Conservation (phyloP, 352 stramenopile species). For the Pythium scleroteichum region DNA sequence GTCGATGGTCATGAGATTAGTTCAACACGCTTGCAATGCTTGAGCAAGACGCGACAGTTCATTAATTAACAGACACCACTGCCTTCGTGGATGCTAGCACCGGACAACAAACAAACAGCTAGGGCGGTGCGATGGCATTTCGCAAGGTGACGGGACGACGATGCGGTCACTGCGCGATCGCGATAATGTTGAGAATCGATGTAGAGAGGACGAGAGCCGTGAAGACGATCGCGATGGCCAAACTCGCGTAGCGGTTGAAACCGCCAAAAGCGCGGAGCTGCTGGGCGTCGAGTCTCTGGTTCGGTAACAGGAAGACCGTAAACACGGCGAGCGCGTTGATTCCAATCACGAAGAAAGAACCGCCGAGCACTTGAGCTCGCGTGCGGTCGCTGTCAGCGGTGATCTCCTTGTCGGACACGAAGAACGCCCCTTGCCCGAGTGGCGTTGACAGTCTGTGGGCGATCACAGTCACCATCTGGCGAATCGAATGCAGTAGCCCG, state of each 20-base stretch:
- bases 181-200: slow-evolving; percentile 25
- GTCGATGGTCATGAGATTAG: no score
- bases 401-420: slow-evolving; percentile 9
- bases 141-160: slow-evolving; percentile 8
- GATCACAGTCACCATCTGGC: slow-evolving; percentile 36
- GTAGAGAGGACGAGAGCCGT: slow-evolving; percentile 40
- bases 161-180: slow-evolving; percentile 12
- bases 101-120: no score
- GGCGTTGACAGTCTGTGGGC: slow-evolving; percentile 31
- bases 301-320: slow-evolving; percentile 16
- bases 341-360: slow-evolving; percentile 11
- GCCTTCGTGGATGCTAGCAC: no score
- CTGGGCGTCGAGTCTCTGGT: slow-evolving; percentile 33
- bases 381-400: slow-evolving; percentile 3
- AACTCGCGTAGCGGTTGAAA: slow-evolving; percentile 34
- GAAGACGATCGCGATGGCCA: slow-evolving; percentile 33
- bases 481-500: slow-evolving; percentile 50
- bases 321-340: slow-evolving; percentile 27
- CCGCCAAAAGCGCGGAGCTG: slow-evolving; percentile 27
- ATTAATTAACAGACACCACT: no score
- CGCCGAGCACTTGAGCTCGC: slow-evolving; percentile 8
- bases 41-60: no score
- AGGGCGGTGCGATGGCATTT: not conserved
- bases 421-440: slow-evolving; percentile 30
- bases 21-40: no score